phyloP scores from a whole-genome alignment of 768 basidiomycete species.

The Trametes cinnabarina region DNA sequence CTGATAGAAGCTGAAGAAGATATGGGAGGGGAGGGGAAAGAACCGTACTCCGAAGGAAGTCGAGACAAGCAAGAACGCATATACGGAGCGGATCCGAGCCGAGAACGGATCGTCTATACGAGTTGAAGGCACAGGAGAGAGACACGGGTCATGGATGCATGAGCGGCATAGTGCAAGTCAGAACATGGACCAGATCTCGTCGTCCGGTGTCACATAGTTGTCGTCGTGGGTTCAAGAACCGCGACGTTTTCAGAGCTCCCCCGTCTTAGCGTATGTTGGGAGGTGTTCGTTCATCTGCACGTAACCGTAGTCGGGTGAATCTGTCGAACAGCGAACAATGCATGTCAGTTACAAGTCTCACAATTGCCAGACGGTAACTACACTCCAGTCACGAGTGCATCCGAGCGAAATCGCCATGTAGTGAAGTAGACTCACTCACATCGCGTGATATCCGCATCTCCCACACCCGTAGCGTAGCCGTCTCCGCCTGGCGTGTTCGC shows the following conservation, averaged over 20 bases:
- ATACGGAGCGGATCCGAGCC: constrained; percentile 5
- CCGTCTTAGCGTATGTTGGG: constrained; percentile 33
- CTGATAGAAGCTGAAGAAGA: constrained; percentile 4
- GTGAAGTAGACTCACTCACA: constrained; percentile 56
- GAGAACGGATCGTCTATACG: constrained; percentile 13
- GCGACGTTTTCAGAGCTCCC: constrained; percentile 19
- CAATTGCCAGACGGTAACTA: constrained; percentile 3
- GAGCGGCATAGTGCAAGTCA: constrained; percentile 1
- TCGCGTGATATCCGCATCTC: constrained; percentile 76
- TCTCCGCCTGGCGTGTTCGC: constrained; percentile 75
- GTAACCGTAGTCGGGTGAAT: constrained; percentile 85
- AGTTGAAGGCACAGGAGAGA: neutral
- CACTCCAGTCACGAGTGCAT: constrained; percentile 13
- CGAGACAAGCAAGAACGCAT: constrained; percentile 17
- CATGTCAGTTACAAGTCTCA: constrained; percentile 13
- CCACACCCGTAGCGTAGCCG: constrained; percentile 51
- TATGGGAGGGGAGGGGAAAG: neutral
- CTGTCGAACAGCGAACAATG: constrained; percentile 44
- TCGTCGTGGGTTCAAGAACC: neutral
- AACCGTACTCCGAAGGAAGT: neutral
- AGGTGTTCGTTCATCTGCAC: constrained; percentile 80
- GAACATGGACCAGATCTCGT: neutral
- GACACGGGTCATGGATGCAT: neutral
- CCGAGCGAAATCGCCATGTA: constrained; percentile 9
- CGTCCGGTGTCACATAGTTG: neutral